Conservation (phyloP, 1,139 yeast genomes). For the Diutina siamensis region DNA sequence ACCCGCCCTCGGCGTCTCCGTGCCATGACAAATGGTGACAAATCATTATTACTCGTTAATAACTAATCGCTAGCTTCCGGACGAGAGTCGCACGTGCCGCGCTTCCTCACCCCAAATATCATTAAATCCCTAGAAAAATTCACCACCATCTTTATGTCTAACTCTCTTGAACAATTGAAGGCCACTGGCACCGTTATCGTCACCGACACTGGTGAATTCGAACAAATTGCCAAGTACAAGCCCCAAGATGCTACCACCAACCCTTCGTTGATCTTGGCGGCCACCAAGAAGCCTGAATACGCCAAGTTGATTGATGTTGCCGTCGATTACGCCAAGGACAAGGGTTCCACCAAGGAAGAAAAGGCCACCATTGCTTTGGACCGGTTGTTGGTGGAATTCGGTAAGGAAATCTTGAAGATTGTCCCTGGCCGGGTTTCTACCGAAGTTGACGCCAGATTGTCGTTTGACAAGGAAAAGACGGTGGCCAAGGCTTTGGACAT, state of each 20-base stretch:
- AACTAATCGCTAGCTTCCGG: background rate
- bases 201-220: constrained; percentile 98
- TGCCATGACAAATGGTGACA: background rate
- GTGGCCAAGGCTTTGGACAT: constrained; percentile 83
- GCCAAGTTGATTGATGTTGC: constrained; percentile 86
- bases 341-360: constrained; percentile 37
- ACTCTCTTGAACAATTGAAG: constrained; percentile 87
- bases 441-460: constrained; percentile 96
- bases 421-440: constrained; percentile 99
- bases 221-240: constrained; percentile 91
- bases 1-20: background rate
- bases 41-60: no score
- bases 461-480: constrained; percentile 90
- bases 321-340: constrained; percentile 69
- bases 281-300: constrained; percentile 83
- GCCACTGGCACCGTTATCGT: constrained; percentile 94
- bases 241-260: constrained; percentile 99
- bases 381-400: constrained; percentile 89
- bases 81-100: constrained; percentile 1
- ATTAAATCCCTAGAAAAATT: background rate
- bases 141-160: constrained; percentile 20
- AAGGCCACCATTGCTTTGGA: constrained; percentile 73
- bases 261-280: constrained; percentile 96
- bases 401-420: constrained; percentile 82
- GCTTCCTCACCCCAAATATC: background rate